Percentiles rank a stretch among this genome's conserved stretches.
phyloP scores from a whole-genome alignment of 805 yeast species.

The Candida fluviatilis region DNA sequence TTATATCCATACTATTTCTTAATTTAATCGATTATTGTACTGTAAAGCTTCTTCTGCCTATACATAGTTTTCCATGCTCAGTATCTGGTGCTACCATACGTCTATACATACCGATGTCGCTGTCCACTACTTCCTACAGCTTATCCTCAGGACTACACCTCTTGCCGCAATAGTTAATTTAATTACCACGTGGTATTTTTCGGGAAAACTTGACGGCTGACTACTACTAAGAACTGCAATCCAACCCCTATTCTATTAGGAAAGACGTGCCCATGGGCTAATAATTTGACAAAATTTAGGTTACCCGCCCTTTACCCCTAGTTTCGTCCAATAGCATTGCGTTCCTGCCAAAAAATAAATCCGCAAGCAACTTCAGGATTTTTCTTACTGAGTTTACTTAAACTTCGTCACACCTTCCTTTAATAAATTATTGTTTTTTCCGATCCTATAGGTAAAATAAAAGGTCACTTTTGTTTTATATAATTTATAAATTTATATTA shows the following conservation, averaged over 20 bases:
- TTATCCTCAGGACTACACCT: neutral
- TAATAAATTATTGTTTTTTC: neutral
- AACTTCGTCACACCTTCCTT: conserved; percentile 1
- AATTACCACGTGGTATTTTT: neutral
- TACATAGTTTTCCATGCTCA: too few relatives aligned
- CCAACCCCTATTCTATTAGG: conserved; percentile 1
- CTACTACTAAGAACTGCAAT: too few relatives aligned
- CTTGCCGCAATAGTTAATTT: neutral
- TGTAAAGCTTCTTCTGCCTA: too few relatives aligned
- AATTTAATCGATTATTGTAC: too few relatives aligned
- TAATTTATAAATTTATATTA: neutral
- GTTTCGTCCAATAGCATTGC: neutral
- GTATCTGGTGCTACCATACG: too few relatives aligned
- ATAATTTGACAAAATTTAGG: neutral
- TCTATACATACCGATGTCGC: too few relatives aligned
- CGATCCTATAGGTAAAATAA: neutral
- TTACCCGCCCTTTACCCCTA: neutral
- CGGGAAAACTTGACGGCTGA: too few relatives aligned
- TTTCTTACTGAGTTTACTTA: neutral
- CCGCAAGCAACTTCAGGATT: neutral
- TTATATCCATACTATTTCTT: too few relatives aligned
- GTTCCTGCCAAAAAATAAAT: neutral
- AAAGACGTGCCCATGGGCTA: neutral
- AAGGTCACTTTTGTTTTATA: conserved; percentile 1
- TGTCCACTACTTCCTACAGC: too few relatives aligned